Base-by-base conservation (phyloP, 2,329 filamentous ascomycete genomes). In the Neonectria coccinea region DNA sequence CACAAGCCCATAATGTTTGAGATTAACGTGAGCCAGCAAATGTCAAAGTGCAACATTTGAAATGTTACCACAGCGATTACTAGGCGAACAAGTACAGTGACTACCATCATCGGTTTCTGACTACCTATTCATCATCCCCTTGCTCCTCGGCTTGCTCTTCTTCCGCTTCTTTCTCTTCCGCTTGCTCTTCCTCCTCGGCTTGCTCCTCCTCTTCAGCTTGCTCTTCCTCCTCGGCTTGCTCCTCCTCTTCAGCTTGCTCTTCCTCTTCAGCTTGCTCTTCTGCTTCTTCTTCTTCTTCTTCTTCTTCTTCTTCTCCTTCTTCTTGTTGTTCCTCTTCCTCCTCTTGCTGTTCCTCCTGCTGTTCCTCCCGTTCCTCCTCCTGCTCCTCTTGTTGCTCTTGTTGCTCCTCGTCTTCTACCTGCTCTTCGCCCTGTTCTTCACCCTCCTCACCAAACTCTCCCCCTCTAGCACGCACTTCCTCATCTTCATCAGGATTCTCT, bases 341-440 rank as follows among this genome's bases (percentile, higher is more conserved):
- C 22, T 22, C 22, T 22, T 22, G 22, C 5, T 25, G 25, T 25
- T 25, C 31, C 29, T 36, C 31, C 42, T 82, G 39, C 16, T 41
- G 25, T 1, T 20, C 41, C 12, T 60, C 31, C 22, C 4, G 10
- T 5, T 36, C 31, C 12, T 33, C 31, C 42, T 82, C 47, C 16
- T 41, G 25, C 2, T n/a, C 41, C 12, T 60, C 29, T 6, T 59
- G 22, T 31, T 57, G n/a, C 12, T 56, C 56, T 14, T 45, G 54
- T 16, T 63, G 27, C 14, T 39, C 54, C 16, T 14, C 42, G 6
- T 18, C 25, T 12, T 25, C 33, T 31, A 44, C 45, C 16, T 33
- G 41, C 2, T 41, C 50, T 27, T 60, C 36, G 10, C 3, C 47
- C 31, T 45, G 25, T 18, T 45, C 57, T 5, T 7, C 36, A 31